Evolutionary conservation across 2,329 filamentous ascomycete genomes (phyloP), one percentile per base, ranked within the genome.

Genomic region (Penicillium sp.): DNA sequence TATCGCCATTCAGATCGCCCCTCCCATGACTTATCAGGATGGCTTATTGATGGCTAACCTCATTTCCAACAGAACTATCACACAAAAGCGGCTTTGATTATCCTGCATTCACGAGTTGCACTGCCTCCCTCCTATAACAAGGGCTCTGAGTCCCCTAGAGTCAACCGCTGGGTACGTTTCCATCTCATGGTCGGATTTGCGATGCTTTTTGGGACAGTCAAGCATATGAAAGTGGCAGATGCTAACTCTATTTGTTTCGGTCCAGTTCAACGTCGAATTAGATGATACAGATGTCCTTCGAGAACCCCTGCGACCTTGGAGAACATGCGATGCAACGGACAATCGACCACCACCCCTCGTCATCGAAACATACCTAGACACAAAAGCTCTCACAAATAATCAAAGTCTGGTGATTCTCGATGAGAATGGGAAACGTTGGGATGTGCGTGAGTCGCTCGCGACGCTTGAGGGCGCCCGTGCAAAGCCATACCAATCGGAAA

Each of bases 211-310:
- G 42, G 55, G 5, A 25, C 23, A 27, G 6, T 9, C 6, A 37
- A 15, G 10, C 23, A 27, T 23, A 40, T 21, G 6, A 29, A 41
- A 38, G 12, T 19, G 31, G 7, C 6, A 27, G 19, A 23, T 23
- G 15, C 56, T 60, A 42, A 61, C 33, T 19, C 45, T 33, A 19
- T 41, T 41, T 21, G 23, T 29, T 48, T 12, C 17, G 4, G 7
- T 48, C 19, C 69, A 97, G 94, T 99, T 97, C 77, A 95, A 96
- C 80, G 87, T 97, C 66, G 89, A 96, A 65, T 88, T 96, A 45
- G 90, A 96, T 67, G 94, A 99, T 68, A 93, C 93, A 62, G 91
- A 96, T 70, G 87, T 90, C 60, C 92, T 96, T 70, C 82, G 84
- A 68, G 89, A 95, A 64, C 89, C 94, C 63, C 83, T 97, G 62